Evolutionary conservation across 192 early-diverging fungal genomes (phyloP).

Genomic region (Linnemannia zychae): DNA sequence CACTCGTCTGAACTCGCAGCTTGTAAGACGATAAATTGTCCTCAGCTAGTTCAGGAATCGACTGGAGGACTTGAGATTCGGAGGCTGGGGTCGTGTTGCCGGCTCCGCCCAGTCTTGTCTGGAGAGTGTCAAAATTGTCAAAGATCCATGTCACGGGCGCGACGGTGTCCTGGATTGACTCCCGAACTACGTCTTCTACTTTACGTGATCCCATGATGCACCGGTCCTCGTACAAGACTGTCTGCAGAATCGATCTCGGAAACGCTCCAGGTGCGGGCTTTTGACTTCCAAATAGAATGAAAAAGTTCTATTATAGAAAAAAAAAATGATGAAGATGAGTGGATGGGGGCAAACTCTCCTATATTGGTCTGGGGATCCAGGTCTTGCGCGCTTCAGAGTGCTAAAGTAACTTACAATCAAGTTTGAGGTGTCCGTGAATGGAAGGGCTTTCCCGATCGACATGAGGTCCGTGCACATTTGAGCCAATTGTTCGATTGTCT

Average conservation of each 20-base stretch:
- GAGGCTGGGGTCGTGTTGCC: background rate
- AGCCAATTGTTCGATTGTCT: constrained; percentile 59
- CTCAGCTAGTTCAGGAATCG: constrained; percentile 19
- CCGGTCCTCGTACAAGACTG: constrained; percentile 55
- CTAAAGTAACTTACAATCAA: constrained; percentile 57
- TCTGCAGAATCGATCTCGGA: constrained; percentile 64
- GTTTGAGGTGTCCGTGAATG: constrained; percentile 59
- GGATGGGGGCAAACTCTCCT: too few relatives aligned
- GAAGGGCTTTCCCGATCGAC: constrained; percentile 56
- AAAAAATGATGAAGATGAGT: background rate
- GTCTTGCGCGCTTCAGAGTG: too few relatives aligned
- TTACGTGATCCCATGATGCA: constrained; percentile 55
- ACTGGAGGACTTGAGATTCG: background rate
- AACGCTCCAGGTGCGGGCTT: constrained; percentile 67
- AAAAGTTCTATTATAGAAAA: constrained; percentile 61
- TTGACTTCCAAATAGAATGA: constrained; percentile 57
- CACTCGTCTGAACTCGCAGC: constrained; percentile 16
- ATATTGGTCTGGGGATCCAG: too few relatives aligned
- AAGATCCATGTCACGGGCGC: constrained; percentile 27
- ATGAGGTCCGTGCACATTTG: constrained; percentile 51
- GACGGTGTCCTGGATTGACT: constrained; percentile 35
- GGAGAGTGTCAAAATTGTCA: constrained; percentile 15
- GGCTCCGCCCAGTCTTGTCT: background rate
- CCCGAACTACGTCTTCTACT: constrained; percentile 21
- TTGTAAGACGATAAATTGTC: background rate